Evolutionary conservation across 768 basidiomycete species (phyloP), one percentile per base, ranked within the genome.

Genomic region (Exsudoporus frostii): DNA sequence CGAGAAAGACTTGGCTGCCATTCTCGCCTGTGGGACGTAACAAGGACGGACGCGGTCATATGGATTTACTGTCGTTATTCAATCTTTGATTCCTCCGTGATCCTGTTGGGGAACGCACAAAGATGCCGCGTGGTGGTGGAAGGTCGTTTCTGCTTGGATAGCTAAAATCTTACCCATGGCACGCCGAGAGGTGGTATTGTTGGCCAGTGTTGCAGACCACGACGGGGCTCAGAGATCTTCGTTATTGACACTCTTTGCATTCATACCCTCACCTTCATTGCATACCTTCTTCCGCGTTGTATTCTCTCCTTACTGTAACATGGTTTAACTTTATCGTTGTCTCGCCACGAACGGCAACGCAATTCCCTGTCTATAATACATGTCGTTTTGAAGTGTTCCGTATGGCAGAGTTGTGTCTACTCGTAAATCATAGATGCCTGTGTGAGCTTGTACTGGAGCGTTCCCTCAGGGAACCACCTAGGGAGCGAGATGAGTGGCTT

Each of bases 391-490:
- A 22, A 42, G 29, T 5, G 37, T 30, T 55, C 38, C 24, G 15
- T 40, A 14, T 15, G 32, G 36, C 24, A 17, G 25, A 36, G 48
- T 43, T 60, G 50, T 70, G 24, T 55, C 76, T 79, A 86, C 81
- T 94, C 92, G 71, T 86, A 91, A 71, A 94, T 77, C 88, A 90
- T 89, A 57, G 75, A 63, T 64, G 82, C 82, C 65, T 82, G 71
- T 58, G 79, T 78, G 71, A 78, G 79, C 54, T 75, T 74, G 74
- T 89, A 92, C 74, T 91, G 85, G 54, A 82, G 71, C 51, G 83
- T 71, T 51, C 90, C 90, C 70, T 93, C 91, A 32, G 91, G 87
- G 90, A 94, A 95, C 92, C 92, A 95, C 64, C 90, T 92, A 56
- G 27, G 50, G 4, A 44, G 5, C 7, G 25, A 33, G 32, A 47